Evolutionary conservation across 169 alveolate species (phyloP).

Genomic region (Cryptosporidium tyzzeri): DNA sequence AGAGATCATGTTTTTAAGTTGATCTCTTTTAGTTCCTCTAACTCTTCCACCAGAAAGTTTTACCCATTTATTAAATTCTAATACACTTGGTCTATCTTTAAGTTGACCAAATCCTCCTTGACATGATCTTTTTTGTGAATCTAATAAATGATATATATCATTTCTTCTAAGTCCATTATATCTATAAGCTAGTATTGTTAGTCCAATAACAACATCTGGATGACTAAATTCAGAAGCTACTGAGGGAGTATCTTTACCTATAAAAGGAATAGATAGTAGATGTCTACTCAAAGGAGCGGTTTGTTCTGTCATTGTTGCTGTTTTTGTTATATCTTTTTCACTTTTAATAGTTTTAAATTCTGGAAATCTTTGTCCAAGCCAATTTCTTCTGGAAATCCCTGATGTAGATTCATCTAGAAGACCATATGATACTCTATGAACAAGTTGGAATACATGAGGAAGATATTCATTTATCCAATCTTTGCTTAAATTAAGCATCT

Average conservation of each 20-base stretch:
- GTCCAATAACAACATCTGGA: slow-evolving; percentile 91
- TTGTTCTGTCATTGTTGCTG: background rate
- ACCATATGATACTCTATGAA: slow-evolving; percentile 78
- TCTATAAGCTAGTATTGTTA: slow-evolving; percentile 88
- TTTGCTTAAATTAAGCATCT: slow-evolving; percentile 85
- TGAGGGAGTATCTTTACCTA: slow-evolving; percentile 93
- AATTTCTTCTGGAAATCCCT: slow-evolving; percentile 13
- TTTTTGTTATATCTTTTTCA: too few relatives aligned
- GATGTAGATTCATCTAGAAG: slow-evolving; percentile 31
- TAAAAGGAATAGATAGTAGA: slow-evolving; percentile 91
- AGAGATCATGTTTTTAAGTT: slow-evolving; percentile 74
- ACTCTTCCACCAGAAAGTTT: slow-evolving; percentile 80
- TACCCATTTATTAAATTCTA: slow-evolving; percentile 78
- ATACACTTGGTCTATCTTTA: slow-evolving; percentile 43
- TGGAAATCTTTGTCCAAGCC: slow-evolving; percentile 27
- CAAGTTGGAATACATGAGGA: slow-evolving; percentile 89
- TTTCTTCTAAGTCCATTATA: slow-evolving; percentile 89
- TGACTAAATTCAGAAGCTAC: slow-evolving; percentile 92
- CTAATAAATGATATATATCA: slow-evolving; percentile 83
- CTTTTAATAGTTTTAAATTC: background rate
- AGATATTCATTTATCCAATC: slow-evolving; percentile 89
- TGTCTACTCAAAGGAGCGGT: slow-evolving; percentile 80
- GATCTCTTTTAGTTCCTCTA: slow-evolving; percentile 79
- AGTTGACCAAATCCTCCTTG: slow-evolving; percentile 59
- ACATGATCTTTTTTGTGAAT: slow-evolving; percentile 34